Base-by-base conservation (phyloP, 352 stramenopile species). In the Phytophthora melonis region DNA sequence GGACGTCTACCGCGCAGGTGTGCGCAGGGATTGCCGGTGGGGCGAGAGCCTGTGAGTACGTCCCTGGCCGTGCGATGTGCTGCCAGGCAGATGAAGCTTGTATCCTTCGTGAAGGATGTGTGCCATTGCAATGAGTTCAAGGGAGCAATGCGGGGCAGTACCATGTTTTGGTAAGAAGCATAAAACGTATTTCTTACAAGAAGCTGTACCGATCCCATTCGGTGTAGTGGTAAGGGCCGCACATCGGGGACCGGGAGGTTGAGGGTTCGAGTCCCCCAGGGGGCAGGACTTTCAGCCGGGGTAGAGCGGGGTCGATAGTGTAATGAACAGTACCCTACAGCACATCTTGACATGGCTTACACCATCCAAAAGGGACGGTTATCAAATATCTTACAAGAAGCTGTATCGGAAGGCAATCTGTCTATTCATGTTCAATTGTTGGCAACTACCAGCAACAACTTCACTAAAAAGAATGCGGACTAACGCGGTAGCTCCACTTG, bases 61-160 rank as follows among this genome's bases (percentile, higher is more conserved):
- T 83, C 1, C 80, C 86, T 0, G 84, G 84, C 1, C 79, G 82
- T 49, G 87, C 81, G 10, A 94, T 94, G 87, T 93, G 87, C 71
- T 94, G 87, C 75, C 69, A 83, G 57, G n/a, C 55, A n/a, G 18
- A 89, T 63, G 87, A 94, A 67, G 86, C 86, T 7, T 94, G 87
- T 32, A 83, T 94, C 50, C 71, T 93, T 63, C 82, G 80, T 56
- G 61, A 74, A 39, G 87, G 87, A 9, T 94, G 87, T 56, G 66
- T 79, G 23, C 10, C 63, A 1, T 56, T 91, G 16, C 52, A 76
- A 43, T 89, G 65, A 77, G 23, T 9, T 57, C 13, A 36, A 5
- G 21, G 57, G 32, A 27, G 8, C 8, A 34, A 23, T 53, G 5
- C 52, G 5, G 27, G 27, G 9, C 32, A 13, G 19, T 63, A 32